These are phyloP conservation scores for Cryptococcus hybrid DNA, from an alignment of 1,284 basidiomycete species.

Conservation along the genomic window DNA sequence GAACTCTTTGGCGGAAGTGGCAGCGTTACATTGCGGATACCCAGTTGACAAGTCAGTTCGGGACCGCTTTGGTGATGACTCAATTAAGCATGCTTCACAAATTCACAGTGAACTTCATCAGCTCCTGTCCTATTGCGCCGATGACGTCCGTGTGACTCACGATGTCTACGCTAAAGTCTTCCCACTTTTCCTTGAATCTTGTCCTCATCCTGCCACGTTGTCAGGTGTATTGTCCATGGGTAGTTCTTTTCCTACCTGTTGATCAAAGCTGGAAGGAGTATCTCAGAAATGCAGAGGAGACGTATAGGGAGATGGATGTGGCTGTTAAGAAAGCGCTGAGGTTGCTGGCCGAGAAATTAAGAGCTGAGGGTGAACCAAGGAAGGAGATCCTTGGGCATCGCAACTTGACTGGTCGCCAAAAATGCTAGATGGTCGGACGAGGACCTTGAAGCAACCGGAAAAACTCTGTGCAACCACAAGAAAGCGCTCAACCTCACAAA, in stretches of 20 bases:
- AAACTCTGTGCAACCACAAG: no score
- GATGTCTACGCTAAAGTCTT: constrained; percentile 75
- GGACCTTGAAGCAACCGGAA: constrained; percentile 2
- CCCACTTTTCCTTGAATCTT: constrained; percentile 78
- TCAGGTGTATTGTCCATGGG: constrained; percentile 91
- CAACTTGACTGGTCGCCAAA: constrained; percentile 96
- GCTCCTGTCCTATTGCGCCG: constrained; percentile 85
- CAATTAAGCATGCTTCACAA: constrained; percentile 51
- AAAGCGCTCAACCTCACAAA: no score
- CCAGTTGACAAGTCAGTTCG: constrained; percentile 77
- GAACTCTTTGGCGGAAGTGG: constrained; percentile 91
- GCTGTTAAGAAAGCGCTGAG: constrained; percentile 66
- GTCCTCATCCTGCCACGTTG: constrained; percentile 91
- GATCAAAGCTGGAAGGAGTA: constrained; percentile 87
- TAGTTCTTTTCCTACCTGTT: constrained; percentile 84
- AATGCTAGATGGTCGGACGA: constrained; percentile 59
- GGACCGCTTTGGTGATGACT: constrained; percentile 63
- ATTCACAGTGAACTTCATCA: constrained; percentile 68
- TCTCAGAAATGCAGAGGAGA: constrained; percentile 70
- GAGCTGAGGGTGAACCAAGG: constrained; percentile 63
- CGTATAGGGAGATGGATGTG: constrained; percentile 72
- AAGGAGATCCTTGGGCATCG: constrained; percentile 77
- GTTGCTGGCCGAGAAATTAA: constrained; percentile 62
- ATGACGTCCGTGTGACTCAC: constrained; percentile 82
- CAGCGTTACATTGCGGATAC: constrained; percentile 81